A percentile compares a stretch with the other conserved stretches of the same genome.
Evolutionary conservation across 208 protist species (phyloP).

Genomic region (Porcisia hertigi): DNA sequence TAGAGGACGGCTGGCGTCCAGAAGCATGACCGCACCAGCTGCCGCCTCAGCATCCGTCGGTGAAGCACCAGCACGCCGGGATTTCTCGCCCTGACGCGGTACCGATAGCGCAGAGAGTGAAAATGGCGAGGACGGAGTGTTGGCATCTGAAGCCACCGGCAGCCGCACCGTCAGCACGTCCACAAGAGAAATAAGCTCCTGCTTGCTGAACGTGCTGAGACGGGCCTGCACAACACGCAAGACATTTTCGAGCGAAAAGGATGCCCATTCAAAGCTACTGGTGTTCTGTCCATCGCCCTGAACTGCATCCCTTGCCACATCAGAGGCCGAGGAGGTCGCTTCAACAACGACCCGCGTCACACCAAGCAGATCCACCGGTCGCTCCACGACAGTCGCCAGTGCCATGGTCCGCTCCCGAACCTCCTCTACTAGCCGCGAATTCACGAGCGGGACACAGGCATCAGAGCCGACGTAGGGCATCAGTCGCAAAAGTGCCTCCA

Average conservation of each 20-base stretch:
- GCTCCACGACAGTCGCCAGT: conserved; percentile 45
- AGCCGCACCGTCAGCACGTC: conserved; percentile 51
- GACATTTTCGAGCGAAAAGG: conserved; percentile 23
- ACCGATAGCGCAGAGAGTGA: background rate
- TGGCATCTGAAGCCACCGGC: background rate
- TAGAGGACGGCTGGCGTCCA: conserved; percentile 22
- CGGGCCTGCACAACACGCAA: conserved; percentile 38
- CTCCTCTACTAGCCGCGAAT: conserved; percentile 34
- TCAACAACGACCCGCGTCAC: conserved; percentile 42
- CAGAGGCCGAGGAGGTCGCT: conserved; percentile 13
- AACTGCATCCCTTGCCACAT: background rate
- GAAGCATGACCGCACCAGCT: background rate
- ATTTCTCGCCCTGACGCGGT: background rate
- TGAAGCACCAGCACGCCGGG: background rate
- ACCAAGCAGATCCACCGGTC: conserved; percentile 54
- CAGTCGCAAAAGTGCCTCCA: conserved; percentile 55
- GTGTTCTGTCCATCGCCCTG: conserved; percentile 1
- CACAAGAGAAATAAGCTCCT: conserved; percentile 55
- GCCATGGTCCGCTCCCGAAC: conserved; percentile 44
- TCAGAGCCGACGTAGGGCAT: conserved; percentile 28
- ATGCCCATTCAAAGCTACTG: conserved; percentile 14
- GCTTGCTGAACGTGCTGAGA: conserved; percentile 42
- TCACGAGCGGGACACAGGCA: conserved; percentile 3
- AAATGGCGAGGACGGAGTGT: background rate
- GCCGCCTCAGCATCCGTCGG: background rate